Evolutionary conservation across 2,329 filamentous ascomycete genomes (phyloP), one percentile per base, ranked within the genome.

Genomic region (Fonsecaea erecta): DNA sequence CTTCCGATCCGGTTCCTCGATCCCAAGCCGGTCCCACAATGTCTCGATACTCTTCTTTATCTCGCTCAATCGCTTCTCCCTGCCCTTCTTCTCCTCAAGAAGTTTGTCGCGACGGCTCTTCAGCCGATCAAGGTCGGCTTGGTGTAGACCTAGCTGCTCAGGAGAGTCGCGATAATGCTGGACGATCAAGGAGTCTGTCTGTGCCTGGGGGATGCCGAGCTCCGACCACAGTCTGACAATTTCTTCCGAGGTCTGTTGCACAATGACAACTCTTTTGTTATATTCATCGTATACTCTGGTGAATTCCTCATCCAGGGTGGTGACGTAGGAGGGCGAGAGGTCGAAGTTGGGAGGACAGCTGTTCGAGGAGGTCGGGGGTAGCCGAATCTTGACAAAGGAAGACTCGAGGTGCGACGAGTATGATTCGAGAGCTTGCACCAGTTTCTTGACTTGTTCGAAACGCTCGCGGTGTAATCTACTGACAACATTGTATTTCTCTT

Each of bases 241-340:
- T 67, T 95, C 88, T 73, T 97, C 91, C 46, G 88, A 88, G 2
- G 92, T 78, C 21, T 87, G 79, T 77, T 92, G 88, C 14, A 98
- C 93, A 0, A 86, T 87, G 32, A 85, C 85, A 52, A 97, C 84
- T 54, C 95, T 91, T 70, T 88, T 90, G 51, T 89, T 92, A 79
- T 98, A 99, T 80, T 99, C 96, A 74, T 98, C 93, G 78, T 98
- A 98, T 21, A 99, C 92, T 66, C 93, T 88, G 11, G 92, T 92
- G 75, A 98, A 99, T 78, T 99, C 95, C 60, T 85, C 84, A 75
- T 99, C 94, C 21, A 99, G 86, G 63, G 89, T 88, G 67, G 91
- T 87, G 60, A 97, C 91, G 74, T 98, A 99, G 3, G 89, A 84
- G 0, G 91, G 88, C 0, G 94, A 97, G n/a, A 99, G 87, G 73